A percentile compares a stretch with the other conserved stretches of the same genome.
Conservation (phyloP, 495 filamentous ascomycete species). For the Barbatosphaeria neglecta region DNA sequence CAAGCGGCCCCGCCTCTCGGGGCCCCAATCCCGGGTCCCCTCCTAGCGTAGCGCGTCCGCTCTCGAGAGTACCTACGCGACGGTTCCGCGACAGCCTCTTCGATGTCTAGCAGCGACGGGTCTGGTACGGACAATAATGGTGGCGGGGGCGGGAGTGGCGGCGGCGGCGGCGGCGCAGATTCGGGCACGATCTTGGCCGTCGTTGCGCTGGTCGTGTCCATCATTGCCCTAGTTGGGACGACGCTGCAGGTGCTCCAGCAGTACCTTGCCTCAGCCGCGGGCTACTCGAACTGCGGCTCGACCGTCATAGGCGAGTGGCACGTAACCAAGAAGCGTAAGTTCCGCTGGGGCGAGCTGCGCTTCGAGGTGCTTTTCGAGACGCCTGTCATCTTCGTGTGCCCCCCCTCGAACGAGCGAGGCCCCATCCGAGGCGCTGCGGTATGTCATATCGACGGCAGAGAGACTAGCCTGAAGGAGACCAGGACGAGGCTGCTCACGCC, state of each 20-base stretch:
- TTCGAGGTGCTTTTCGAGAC: slow-evolving; percentile 39
- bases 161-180: not conserved
- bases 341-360: slow-evolving; percentile 28
- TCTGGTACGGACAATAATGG: not conserved
- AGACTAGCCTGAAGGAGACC: slow-evolving; percentile 21
- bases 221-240: slow-evolving; percentile 27
- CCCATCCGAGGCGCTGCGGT: slow-evolving; percentile 23
- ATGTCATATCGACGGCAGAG: slow-evolving; percentile 26
- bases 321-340: slow-evolving; percentile 24
- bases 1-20: too few relatives aligned
- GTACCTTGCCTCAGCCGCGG: slow-evolving; percentile 29
- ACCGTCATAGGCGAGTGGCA: slow-evolving; percentile 36
- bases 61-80: not conserved
- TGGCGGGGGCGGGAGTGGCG: too few relatives aligned
- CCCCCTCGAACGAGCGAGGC: slow-evolving; percentile 23
- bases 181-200: slow-evolving; percentile 5
- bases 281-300: slow-evolving; percentile 27
- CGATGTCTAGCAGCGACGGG: not conserved
- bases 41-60: not conserved
- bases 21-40: too few relatives aligned
- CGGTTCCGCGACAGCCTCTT: not conserved
- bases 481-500: slow-evolving; percentile 9
- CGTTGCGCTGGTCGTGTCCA: slow-evolving; percentile 20
- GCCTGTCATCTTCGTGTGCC: slow-evolving; percentile 36
- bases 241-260: slow-evolving; percentile 30